phyloP scores from a whole-genome alignment of 1,139 yeast genomes.

The Sugiyamaella sp. region DNA sequence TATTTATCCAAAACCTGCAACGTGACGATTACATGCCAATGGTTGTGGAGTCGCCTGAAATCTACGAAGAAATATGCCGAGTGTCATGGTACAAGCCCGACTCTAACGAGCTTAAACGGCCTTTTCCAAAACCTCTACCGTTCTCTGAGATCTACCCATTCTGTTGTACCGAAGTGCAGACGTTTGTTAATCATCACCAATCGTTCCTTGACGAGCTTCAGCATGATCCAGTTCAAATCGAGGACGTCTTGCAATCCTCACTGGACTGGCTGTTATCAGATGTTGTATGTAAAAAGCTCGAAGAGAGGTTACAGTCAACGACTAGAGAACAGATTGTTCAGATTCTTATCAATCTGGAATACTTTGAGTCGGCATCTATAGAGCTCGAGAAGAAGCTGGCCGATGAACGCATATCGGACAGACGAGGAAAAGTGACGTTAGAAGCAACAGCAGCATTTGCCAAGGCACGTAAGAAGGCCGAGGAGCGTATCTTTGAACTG shows the following conservation, averaged over 20 bases:
- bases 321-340: constrained; percentile 92
- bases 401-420: constrained; percentile 45
- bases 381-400: constrained; percentile 46
- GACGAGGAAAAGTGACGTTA: constrained; percentile 42
- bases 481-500: constrained; percentile 71
- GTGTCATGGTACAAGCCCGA: constrained; percentile 64
- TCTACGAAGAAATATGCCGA: constrained; percentile 64
- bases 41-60: constrained; percentile 59
- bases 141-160: constrained; percentile 88
- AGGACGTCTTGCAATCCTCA: constrained; percentile 50
- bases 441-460: constrained; percentile 61
- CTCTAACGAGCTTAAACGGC: constrained; percentile 44
- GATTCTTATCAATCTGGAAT: constrained; percentile 83
- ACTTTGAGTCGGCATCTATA: constrained; percentile 62
- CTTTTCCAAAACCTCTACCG: constrained; percentile 77
- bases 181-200: constrained; percentile 63
- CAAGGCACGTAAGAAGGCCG: constrained; percentile 71
- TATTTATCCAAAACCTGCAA: constrained; percentile 64
- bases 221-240: constrained; percentile 54
- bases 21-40: constrained; percentile 92
- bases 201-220: constrained; percentile 63
- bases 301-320: constrained; percentile 62
- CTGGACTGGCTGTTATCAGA: constrained; percentile 71
- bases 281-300: constrained; percentile 69
- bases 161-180: constrained; percentile 74